phyloP scores from a whole-genome alignment of 2,329 filamentous ascomycete genomes.

The Alternaria conjuncta region DNA sequence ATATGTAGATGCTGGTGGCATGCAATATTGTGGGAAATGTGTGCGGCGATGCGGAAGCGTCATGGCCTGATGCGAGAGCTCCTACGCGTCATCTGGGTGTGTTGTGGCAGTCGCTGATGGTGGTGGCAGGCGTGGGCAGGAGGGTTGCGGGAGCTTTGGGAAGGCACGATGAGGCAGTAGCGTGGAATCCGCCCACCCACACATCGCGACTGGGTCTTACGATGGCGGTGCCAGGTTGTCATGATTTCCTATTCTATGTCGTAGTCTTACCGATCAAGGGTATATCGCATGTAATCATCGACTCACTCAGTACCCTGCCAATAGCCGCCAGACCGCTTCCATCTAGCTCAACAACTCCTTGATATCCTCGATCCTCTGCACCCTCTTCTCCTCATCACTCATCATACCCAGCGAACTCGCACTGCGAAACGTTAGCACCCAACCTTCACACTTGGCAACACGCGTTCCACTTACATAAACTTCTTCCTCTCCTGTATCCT shows the following conservation, averaged over 20 bases:
- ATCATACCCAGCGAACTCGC: constrained; percentile 96
- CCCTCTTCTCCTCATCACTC: constrained; percentile 88
- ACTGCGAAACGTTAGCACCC: constrained; percentile 57
- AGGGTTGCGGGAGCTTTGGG: neutral
- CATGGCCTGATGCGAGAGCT: neutral
- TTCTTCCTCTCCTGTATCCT: constrained; percentile 94
- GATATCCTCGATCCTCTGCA: constrained; percentile 91
- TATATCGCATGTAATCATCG: neutral
- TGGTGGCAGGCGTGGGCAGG: neutral
- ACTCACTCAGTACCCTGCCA: neutral
- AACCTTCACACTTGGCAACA: neutral
- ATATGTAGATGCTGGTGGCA: neutral
- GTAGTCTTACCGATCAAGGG: neutral
- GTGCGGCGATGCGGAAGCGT: neutral
- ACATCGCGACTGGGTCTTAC: no score
- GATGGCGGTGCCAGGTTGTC: no score
- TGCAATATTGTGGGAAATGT: neutral
- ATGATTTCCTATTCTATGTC: neutral
- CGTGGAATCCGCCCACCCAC: no score
- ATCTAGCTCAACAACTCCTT: constrained; percentile 77
- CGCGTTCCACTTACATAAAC: constrained; percentile 73
- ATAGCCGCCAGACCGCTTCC: neutral
- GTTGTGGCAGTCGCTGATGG: neutral
- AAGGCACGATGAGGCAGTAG: neutral
- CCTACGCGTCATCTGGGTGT: neutral